Conservation (phyloP, 768 basidiomycete genomes). For the Gymnopilus junonius region DNA sequence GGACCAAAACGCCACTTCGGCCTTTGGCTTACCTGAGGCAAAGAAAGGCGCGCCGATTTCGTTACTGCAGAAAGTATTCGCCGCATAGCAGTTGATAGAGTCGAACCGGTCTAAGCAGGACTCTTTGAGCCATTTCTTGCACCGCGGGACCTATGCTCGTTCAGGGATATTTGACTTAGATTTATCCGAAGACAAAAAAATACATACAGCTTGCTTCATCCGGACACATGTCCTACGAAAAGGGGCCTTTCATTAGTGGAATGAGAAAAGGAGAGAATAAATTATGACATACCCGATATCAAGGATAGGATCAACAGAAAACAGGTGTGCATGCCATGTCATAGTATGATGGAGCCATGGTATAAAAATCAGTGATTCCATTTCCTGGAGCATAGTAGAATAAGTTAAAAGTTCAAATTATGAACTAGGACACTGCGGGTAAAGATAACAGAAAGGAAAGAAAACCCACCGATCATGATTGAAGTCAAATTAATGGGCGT, state of each 20-base stretch:
- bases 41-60: conserved; percentile 26
- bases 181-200: background rate
- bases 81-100: conserved; percentile 64
- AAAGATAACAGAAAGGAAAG: background rate
- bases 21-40: background rate
- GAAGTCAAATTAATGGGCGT: conserved; percentile 67
- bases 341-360: conserved; percentile 42
- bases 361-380: conserved; percentile 62
- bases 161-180: background rate
- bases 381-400: conserved; percentile 52
- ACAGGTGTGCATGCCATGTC: conserved; percentile 61
- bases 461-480: conserved; percentile 64
- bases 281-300: conserved; percentile 44
- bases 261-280: conserved; percentile 27
- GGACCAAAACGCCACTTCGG: too few relatives aligned
- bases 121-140: conserved; percentile 55
- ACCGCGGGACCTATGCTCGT: conserved; percentile 60
- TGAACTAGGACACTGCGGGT: background rate
- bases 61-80: conserved; percentile 61
- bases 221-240: conserved; percentile 50
- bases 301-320: conserved; percentile 49
- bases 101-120: conserved; percentile 71
- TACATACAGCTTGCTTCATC: conserved; percentile 63
- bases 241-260: conserved; percentile 23
- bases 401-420: too few relatives aligned